Conservation (phyloP, 371 early-diverging fungal species). For the Mortierella sp. region DNA sequence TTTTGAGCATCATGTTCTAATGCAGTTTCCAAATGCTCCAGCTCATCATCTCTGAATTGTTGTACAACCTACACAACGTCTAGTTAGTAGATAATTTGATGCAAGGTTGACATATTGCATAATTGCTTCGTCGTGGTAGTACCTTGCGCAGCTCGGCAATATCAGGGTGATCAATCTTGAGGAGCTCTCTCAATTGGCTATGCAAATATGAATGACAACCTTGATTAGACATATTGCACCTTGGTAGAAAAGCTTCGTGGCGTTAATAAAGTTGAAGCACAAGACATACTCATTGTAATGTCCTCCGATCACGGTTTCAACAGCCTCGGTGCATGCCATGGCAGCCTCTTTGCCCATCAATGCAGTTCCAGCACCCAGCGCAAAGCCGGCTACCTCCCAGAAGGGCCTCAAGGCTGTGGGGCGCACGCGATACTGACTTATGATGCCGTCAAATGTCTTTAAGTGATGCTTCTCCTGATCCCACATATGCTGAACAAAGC, state of each 20-base stretch:
- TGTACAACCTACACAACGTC: slow-evolving; percentile 66
- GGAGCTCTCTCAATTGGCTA: slow-evolving; percentile 83
- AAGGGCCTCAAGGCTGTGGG: slow-evolving; percentile 90
- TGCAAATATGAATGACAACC: neutral
- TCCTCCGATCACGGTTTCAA: slow-evolving; percentile 96
- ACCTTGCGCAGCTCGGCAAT: slow-evolving; percentile 73
- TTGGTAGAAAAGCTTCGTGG: slow-evolving; percentile 13
- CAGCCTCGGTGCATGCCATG: slow-evolving; percentile 99
- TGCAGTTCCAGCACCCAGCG: slow-evolving; percentile 90
- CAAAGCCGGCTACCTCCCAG: slow-evolving; percentile 91
- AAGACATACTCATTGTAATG: slow-evolving; percentile 92
- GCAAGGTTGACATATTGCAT: neutral
- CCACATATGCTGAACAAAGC: slow-evolving; percentile 84
- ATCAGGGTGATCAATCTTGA: slow-evolving; percentile 74
- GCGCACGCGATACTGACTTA: slow-evolving; percentile 83
- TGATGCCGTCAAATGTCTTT: slow-evolving; percentile 79
- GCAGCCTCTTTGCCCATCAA: slow-evolving; percentile 94
- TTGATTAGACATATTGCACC: neutral
- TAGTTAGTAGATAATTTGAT: neutral
- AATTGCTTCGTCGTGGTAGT: slow-evolving; percentile 4
- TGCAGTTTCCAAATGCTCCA: slow-evolving; percentile 95
- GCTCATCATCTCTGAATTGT: slow-evolving; percentile 94
- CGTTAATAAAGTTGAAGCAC: neutral
- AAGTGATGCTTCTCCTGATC: slow-evolving; percentile 94
- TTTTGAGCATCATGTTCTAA: slow-evolving; percentile 89